Percentiles rank a stretch among this genome's conserved stretches.
Evolutionary conservation across 2,329 filamentous ascomycete genomes (phyloP).

Genomic region (Sclerotinia spermophila): DNA sequence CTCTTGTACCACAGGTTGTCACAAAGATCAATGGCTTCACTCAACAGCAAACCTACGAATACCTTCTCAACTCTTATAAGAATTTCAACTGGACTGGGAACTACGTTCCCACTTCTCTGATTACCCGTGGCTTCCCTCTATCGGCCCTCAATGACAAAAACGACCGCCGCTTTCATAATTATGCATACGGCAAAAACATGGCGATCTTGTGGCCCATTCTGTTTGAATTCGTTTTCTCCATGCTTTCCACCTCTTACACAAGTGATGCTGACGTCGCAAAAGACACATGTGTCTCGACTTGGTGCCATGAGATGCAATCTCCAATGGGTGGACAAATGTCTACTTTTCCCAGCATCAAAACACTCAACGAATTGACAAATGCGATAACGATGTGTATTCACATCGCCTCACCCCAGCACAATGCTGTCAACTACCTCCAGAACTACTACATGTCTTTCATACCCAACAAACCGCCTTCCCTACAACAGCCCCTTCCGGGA

Average conservation of each 20-base stretch:
- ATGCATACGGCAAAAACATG: constrained; percentile 47
- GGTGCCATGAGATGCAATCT: constrained; percentile 41
- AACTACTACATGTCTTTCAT: constrained; percentile 50
- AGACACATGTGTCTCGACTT: constrained; percentile 39
- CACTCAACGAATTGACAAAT: constrained; percentile 43
- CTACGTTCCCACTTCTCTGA: constrained; percentile 47
- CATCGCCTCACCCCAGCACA: constrained; percentile 49
- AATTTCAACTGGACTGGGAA: constrained; percentile 20
- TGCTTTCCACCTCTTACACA: constrained; percentile 40
- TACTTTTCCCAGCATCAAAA: constrained; percentile 44
- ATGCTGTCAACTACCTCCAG: constrained; percentile 50
- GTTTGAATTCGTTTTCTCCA: constrained; percentile 42
- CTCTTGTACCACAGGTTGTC: constrained; percentile 4
- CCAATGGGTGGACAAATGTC: constrained; percentile 40
- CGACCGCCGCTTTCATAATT: constrained; percentile 44
- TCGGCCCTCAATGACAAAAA: constrained; percentile 34
- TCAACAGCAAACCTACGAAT: constrained; percentile 14
- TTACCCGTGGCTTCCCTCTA: constrained; percentile 43
- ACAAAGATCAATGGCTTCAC: constrained; percentile 15
- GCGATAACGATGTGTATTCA: constrained; percentile 51
- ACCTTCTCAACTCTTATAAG: constrained; percentile 19
- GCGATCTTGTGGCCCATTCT: constrained; percentile 44
- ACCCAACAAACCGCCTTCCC: constrained; percentile 42
- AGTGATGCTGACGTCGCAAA: constrained; percentile 35
- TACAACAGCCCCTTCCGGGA: constrained; percentile 39